These are phyloP conservation scores for Amaranthus hypochondriacus DNA, from an alignment of 148 eudicot species.

Conservation along the genomic window DNA sequence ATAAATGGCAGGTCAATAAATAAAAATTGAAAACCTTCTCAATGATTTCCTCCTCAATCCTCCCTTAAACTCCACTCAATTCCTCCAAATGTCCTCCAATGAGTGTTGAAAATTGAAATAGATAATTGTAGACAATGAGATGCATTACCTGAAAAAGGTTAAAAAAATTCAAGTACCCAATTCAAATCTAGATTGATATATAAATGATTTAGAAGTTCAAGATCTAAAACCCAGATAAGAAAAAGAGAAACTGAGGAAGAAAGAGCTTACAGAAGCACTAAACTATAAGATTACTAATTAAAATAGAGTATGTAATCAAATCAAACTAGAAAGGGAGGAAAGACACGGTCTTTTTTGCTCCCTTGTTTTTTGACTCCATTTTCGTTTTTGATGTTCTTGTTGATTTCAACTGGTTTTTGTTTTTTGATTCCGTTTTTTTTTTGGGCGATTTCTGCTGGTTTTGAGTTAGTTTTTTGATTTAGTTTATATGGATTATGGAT, in stretches of 20 bases:
- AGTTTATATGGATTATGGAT: too few species aligned
- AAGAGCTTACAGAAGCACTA: not conserved
- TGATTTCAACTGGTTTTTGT: too few species aligned
- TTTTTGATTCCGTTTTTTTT: too few species aligned
- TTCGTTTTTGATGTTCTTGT: too few species aligned
- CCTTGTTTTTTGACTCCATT: not conserved
- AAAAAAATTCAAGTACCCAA: conserved; percentile 14
- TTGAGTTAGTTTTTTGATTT: too few species aligned
- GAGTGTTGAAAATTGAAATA: not conserved
- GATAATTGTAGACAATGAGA: not conserved
- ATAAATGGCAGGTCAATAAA: too few species aligned
- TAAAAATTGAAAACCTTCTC: too few species aligned
- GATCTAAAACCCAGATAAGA: conserved; percentile 26
- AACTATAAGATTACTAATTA: not conserved
- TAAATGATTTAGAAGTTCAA: conserved; percentile 11
- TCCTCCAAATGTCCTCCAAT: too few species aligned
- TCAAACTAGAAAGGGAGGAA: not conserved
- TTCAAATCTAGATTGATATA: conserved; percentile 20
- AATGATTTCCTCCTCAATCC: too few species aligned
- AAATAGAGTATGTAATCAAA: not conserved
- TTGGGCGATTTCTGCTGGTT: too few species aligned
- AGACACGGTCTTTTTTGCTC: conserved; percentile 7
- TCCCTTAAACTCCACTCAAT: too few species aligned
- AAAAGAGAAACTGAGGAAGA: not conserved
- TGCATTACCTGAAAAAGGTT: conserved; percentile 8